phyloP scores from a whole-genome alignment of 2,329 filamentous ascomycete genomes.

The Monosporascus sp. region DNA sequence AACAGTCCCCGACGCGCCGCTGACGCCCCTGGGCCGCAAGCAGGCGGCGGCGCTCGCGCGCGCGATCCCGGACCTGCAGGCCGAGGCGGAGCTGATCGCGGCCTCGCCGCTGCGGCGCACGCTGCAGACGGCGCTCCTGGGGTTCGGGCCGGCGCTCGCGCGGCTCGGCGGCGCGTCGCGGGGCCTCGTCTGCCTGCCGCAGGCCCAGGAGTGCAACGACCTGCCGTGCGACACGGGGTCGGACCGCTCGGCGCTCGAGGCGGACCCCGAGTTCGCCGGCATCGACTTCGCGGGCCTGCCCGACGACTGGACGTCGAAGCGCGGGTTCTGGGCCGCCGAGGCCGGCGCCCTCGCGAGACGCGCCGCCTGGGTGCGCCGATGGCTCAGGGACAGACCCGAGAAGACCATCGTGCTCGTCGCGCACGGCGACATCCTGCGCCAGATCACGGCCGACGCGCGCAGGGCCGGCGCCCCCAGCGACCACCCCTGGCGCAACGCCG shows the following conservation, averaged over 20 bases:
- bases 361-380: constrained; percentile 20
- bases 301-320: constrained; percentile 23
- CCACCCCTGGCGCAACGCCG: constrained; percentile 17
- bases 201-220: constrained; percentile 26
- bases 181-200: constrained; percentile 20
- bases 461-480: constrained; percentile 2
- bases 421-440: constrained; percentile 23
- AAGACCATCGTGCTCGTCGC: constrained; percentile 24
- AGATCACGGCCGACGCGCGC: constrained; percentile 12
- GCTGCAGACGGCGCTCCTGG: constrained; percentile 27
- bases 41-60: constrained; percentile 17
- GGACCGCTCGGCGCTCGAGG: constrained; percentile 15
- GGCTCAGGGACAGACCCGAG: constrained; percentile 19
- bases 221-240: constrained; percentile 28
- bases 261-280: constrained; percentile 20
- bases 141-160: constrained; percentile 18
- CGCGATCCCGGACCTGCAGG: constrained; percentile 13
- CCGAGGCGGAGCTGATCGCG: constrained; percentile 20
- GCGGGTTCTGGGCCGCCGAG: constrained; percentile 19
- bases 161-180: constrained; percentile 11
- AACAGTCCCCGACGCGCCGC: constrained; percentile 19
- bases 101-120: constrained; percentile 28
- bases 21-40: constrained; percentile 20
- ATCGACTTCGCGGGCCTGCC: constrained; percentile 19
- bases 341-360: constrained; percentile 14